Evolutionary conservation across 2,329 filamentous ascomycete genomes (phyloP), one percentile per base, ranked within the genome.

Genomic region (Fusarium musae): DNA sequence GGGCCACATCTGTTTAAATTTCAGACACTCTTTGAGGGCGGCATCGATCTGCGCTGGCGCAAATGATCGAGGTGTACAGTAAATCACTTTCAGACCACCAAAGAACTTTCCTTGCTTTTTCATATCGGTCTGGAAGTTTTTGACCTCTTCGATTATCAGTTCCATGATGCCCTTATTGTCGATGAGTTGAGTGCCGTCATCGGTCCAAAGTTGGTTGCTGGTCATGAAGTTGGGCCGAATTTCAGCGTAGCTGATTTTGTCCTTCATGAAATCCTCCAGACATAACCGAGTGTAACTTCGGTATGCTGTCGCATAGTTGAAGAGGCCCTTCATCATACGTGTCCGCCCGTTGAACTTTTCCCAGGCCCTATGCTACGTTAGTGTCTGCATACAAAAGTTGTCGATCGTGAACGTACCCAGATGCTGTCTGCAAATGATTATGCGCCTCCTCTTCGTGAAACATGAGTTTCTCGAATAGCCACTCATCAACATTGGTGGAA

Each of bases 231-330:
- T 93, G 6, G 91, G 91, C 34, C 92, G 86, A 44, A 93, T 88
- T 80, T 93, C 92, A 34, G 91, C 91, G 75, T 93, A 93, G 81
- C 92, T 91, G 72, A 93, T 90, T 47, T 89, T 89, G 77, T 93
- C 91, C 10, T 83, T 77, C 28, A 90, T 86, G 79, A 93, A 90
- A 67, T 90, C 87, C 64, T 90, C 83, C 16, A 93, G 87, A 26
- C 89, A 89, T 6, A 83, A 79, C 15, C 84, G 82, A 5, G 91
- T 92, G 74, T 93, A 93, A 78, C 82, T 83, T 52, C 84, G 83
- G 77, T 90, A 93, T 7, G 90, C 90, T 7, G 83, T 85, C 77
- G 90, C 87, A 74, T 93, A 93, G 78, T 91, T 92, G 75, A 93
- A 87, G 1, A 93, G 83, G 0, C 92, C 92, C 77, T 93, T 93